Conservation (phyloP, 129 eudicot genomes). For the Sambucus nigra region DNA sequence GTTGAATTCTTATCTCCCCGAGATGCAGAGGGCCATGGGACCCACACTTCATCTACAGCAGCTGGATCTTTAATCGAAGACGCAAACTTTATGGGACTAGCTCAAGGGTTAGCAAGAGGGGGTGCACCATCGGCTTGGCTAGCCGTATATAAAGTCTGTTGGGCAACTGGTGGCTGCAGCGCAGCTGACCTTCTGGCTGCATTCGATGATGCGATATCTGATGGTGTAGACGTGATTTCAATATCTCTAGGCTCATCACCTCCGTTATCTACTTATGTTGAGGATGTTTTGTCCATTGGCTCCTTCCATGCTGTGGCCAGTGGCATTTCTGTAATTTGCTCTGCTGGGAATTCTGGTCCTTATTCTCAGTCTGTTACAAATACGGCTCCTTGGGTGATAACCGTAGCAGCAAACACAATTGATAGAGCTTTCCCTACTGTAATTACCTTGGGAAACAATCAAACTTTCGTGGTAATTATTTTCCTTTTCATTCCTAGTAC, state of each 20-base stretch:
- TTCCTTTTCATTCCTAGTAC: too few relatives aligned
- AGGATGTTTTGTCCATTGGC: background rate
- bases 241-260: background rate
- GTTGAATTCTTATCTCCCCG: background rate
- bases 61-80: slow-evolving; percentile 7
- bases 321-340: slow-evolving; percentile 12
- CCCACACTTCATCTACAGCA: slow-evolving; percentile 10
- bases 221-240: slow-evolving; percentile 19
- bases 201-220: slow-evolving; percentile 12
- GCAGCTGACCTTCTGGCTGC: slow-evolving; percentile 6
- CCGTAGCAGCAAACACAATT: slow-evolving; percentile 25
- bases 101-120: slow-evolving; percentile 9
- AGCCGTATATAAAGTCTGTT: slow-evolving; percentile 16
- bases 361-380: background rate
- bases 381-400: slow-evolving; percentile 18
- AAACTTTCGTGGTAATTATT: slow-evolving; percentile 8
- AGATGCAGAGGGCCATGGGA: slow-evolving; percentile 13
- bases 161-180: background rate
- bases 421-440: slow-evolving; percentile 7
- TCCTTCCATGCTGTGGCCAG: slow-evolving; percentile 9
- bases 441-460: slow-evolving; percentile 22
- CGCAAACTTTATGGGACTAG: background rate
- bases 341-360: slow-evolving; percentile 19
- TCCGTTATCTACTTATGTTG: background rate
- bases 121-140: slow-evolving; percentile 19